These are phyloP conservation scores for Candida nanaspora DNA, from an alignment of 805 yeast species.

Conservation along the genomic window DNA sequence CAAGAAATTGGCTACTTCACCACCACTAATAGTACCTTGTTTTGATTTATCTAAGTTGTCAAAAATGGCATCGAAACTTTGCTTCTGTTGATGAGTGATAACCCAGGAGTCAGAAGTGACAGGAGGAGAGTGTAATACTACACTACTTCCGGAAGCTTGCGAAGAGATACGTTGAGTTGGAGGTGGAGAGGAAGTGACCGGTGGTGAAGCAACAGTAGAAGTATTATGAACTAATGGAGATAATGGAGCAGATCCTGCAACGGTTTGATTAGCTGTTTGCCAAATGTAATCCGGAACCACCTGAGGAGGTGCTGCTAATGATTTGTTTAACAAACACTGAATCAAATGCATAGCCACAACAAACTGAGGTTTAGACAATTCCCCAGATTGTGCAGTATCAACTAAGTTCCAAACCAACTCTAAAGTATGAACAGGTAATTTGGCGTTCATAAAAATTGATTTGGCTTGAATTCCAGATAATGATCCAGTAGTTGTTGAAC, in stretches of 20 bases:
- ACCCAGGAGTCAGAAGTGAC: conserved; percentile 46
- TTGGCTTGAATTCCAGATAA: conserved; percentile 77
- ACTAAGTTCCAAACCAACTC: conserved; percentile 88
- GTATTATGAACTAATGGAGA: conserved; percentile 1
- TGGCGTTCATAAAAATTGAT: conserved; percentile 83
- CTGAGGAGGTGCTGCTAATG: conserved; percentile 39
- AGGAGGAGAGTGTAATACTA: conserved; percentile 10
- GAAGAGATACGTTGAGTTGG: conserved; percentile 6
- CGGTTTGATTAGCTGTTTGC: conserved; percentile 18
- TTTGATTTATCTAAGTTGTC: conserved; percentile 64
- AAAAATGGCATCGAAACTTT: conserved; percentile 75
- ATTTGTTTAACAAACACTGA: conserved; percentile 64
- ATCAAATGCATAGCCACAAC: conserved; percentile 93
- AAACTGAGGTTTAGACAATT: conserved; percentile 67
- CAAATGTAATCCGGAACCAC: conserved; percentile 26
- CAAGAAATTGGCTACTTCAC: conserved; percentile 80
- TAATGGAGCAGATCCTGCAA: background rate
- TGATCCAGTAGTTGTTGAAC: conserved; percentile 50
- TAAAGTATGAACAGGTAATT: conserved; percentile 65
- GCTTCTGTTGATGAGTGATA: conserved; percentile 59
- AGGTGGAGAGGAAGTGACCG: conserved; percentile 6
- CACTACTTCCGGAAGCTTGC: conserved; percentile 5
- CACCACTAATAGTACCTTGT: conserved; percentile 60
- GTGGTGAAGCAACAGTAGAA: conserved; percentile 6
- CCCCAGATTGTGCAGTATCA: conserved; percentile 70